Evolutionary conservation across 805 yeast genomes (phyloP), one percentile per base, ranked within the genome.

Genomic region (Wickerhamia fluorescens): DNA sequence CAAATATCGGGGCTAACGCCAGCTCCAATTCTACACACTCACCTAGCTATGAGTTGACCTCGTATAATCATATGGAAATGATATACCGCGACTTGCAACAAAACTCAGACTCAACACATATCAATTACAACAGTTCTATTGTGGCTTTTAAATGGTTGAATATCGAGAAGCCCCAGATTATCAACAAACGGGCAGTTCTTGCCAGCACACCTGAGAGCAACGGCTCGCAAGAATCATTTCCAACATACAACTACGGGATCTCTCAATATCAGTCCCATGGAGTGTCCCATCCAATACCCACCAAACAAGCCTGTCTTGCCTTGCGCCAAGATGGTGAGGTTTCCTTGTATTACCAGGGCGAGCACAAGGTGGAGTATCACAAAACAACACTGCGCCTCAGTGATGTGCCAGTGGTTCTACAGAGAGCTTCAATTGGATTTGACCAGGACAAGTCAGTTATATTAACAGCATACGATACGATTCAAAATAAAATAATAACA

Each of bases 81-180:
- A 63, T 72, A 6, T 71, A 68, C 45, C 46, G 67, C 4, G 78
- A 73, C 37, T 28, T 36, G 4, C 32, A 38, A 9, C 37, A 33
- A 13, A 25, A 11, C 20, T 28, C 25, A 16, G 29, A 20, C 29
- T 40, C 25, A 26, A 29, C 8, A 33, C 35, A 7, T 19, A 33
- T 14, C 10, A 10, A 7, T 18, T 29, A 39, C 13, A 30, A 47
- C 12, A 45, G 44, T 2, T 42, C 45, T 6, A 40, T 50, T 13
- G 61, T 72, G 9, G 73, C 78, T 0, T 68, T 79, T 49, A 71
- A 71, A 41, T 86, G 95, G 95, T 63, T 86, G 16, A 74, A 73
- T 24, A 58, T 72, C n/a, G 85, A 81, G 28, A 84, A 85, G 40
- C 73, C 78, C 1, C 71, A 74, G 24, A 64, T 77, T 11, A 56